A percentile compares a stretch with the other conserved stretches of the same genome.
These are phyloP conservation scores for Tribonema minus DNA, from an alignment of 108 stramenopile species.

Conservation along the genomic window DNA sequence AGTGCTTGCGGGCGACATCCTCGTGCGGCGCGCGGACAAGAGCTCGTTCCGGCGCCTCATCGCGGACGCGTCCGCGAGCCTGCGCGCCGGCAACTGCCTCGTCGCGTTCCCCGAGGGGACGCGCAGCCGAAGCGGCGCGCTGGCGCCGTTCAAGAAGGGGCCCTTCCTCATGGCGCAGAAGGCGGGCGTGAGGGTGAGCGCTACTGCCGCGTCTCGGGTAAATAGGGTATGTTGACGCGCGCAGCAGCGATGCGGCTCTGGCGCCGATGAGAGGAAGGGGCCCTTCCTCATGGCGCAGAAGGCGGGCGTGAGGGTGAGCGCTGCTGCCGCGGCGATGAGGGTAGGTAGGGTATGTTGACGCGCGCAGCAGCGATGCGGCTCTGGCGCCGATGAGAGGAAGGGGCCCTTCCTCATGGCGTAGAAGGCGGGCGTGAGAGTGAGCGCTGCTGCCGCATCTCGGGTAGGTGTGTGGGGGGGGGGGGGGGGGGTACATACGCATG, in stretches of 20 bases:
- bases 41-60: slow-evolving; percentile 13
- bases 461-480: not conserved
- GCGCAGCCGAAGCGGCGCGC: slow-evolving; percentile 3
- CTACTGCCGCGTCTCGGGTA: not conserved
- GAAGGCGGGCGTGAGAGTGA: not conserved
- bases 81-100: slow-evolving; percentile 30
- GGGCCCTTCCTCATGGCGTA: slow-evolving; percentile 34
- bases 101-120: slow-evolving; percentile 42
- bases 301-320: not conserved
- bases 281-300: slow-evolving; percentile 38
- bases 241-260: slow-evolving; percentile 5
- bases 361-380: slow-evolving; percentile 6
- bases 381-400: slow-evolving; percentile 20
- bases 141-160: slow-evolving; percentile 30
- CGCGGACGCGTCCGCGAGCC: not conserved
- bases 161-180: slow-evolving; percentile 38
- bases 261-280: slow-evolving; percentile 18
- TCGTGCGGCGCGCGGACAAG: slow-evolving; percentile 2
- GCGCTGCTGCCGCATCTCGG: not conserved
- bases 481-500: too few relatives aligned
- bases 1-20: slow-evolving; percentile 27
- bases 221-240: not conserved
- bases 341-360: not conserved
- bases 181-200: not conserved
- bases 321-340: not conserved